Conservation (phyloP, 2,329 filamentous ascomycete genomes). For the Cladosporium sp. region DNA sequence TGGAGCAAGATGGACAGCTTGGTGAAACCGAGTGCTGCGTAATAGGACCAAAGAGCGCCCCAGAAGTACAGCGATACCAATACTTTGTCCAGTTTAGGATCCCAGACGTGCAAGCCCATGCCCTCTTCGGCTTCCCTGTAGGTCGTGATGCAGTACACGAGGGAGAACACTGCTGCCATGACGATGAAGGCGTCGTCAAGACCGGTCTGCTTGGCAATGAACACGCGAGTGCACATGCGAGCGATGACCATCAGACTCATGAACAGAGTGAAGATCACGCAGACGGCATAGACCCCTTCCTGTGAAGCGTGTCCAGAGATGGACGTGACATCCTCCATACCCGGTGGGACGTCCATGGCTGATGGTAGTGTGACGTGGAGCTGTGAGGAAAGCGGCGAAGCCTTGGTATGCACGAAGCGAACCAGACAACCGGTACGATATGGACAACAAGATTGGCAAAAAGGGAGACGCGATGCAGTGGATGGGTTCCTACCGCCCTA, state of each 20-base stretch:
- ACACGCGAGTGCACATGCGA: constrained; percentile 1
- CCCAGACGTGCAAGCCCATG: constrained; percentile 9
- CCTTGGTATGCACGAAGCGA: background rate
- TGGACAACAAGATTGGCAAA: background rate
- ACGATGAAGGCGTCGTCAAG: constrained; percentile 1
- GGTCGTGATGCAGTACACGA: constrained; percentile 5
- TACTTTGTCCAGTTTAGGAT: background rate
- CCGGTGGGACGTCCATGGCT: background rate
- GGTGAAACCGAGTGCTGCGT: constrained; percentile 34
- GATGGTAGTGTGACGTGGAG: background rate
- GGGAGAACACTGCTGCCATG: background rate
- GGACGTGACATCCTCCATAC: constrained; percentile 1
- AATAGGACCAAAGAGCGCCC: constrained; percentile 37
- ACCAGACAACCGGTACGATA: background rate
- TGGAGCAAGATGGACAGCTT: constrained; percentile 47
- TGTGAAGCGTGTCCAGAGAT: constrained; percentile 7
- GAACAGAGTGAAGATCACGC: constrained; percentile 1
- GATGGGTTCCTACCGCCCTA: background rate
- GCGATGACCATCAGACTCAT: constrained; percentile 8
- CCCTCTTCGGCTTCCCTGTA: constrained; percentile 1
- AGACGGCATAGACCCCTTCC: background rate
- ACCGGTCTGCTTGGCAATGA: constrained; percentile 10
- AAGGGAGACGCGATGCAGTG: background rate
- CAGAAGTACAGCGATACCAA: constrained; percentile 11
- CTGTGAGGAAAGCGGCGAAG: background rate